A percentile compares a stretch with the other conserved stretches of the same genome.
phyloP scores from a whole-genome alignment of 2,329 filamentous ascomycete species.

The Trichoderma sp. region DNA sequence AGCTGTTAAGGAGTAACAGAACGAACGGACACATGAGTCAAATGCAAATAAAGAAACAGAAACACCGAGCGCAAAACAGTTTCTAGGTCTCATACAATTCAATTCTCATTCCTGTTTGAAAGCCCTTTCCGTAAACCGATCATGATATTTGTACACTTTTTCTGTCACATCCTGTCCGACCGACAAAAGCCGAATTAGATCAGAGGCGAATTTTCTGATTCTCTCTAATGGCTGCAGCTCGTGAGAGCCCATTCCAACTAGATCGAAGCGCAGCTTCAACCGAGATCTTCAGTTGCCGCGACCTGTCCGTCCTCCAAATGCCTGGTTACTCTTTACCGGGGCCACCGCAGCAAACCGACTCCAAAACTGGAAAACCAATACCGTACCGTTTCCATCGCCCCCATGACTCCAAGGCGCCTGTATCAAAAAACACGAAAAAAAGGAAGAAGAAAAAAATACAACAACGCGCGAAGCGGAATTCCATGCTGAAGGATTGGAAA shows the following conservation, averaged over 20 bases:
- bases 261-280: conserved; percentile 26
- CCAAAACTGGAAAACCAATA: conserved; percentile 41
- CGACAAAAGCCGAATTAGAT: conserved; percentile 28
- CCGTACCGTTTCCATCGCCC: conserved; percentile 38
- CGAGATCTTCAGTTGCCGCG: conserved; percentile 6
- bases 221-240: not conserved
- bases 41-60: conserved; percentile 24
- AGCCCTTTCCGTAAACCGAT: conserved; percentile 38
- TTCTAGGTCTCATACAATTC: conserved; percentile 31
- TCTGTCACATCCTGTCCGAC: conserved; percentile 34
- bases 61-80: not conserved
- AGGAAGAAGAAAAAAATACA: conserved; percentile 30
- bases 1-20: not conserved
- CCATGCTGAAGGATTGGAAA: conserved; percentile 40
- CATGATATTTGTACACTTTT: conserved; percentile 47
- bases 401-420: conserved; percentile 46
- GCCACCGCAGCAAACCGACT: conserved; percentile 39
- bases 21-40: conserved; percentile 18
- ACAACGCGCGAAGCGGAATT: conserved; percentile 38
- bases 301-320: not conserved
- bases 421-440: conserved; percentile 32
- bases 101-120: conserved; percentile 34
- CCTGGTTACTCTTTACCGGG: conserved; percentile 23
- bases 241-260: conserved; percentile 5
- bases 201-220: conserved; percentile 9